Base-by-base conservation (phyloP, 371 early-diverging fungal genomes). In the Rhizopus arrhizus region DNA sequence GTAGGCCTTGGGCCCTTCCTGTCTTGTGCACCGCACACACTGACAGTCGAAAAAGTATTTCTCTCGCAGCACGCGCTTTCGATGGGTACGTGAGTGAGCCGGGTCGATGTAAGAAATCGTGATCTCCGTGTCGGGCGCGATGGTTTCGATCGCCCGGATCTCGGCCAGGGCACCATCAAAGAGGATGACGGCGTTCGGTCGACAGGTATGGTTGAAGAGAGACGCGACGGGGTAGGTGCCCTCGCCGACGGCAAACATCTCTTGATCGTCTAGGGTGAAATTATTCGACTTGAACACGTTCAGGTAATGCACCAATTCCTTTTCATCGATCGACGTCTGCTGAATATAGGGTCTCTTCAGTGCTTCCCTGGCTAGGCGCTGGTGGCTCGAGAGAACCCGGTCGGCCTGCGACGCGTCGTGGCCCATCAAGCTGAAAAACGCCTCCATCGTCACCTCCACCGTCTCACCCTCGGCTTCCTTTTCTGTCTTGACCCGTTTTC, bases 131-230 rank as follows among this genome's bases (percentile, higher is more conserved):
- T 86, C 91, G 0, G 60, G 59, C 2, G 54, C 54, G 51, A 95
- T 85, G 45, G 84, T 78, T 35, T 83, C 80, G 28, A 92, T 75
- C 0, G 89, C 86, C 33, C 78, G 78, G 36, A 93, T 75, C 47
- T 81, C 65, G 58, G 83, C 80, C 13, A 77, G 57, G 3, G 84
- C 81, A 0, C 72, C 66, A 13, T 76, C 81, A 62, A 83, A 87
- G 53, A 84, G 79, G 15, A 87, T 86, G 5, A 85, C 78, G 22
- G 89, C 86, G 58, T 93, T 95, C 10, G 95, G 96, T 11, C 77
- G 66, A 65, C 96, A 95, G 2, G 91, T 88, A 72, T 95, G 95
- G 70, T 95, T 95, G 68, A 95, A 84, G 52, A 94, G 69, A 1
- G 92, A 84, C 0, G 84, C 91, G 5, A 91, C 66, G 0, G 94